Percentiles rank a stretch among this genome's conserved stretches.
These are phyloP conservation scores for Erigeron philadelphicus DNA, from an alignment of 140 eudicot species.

Conservation along the genomic window DNA sequence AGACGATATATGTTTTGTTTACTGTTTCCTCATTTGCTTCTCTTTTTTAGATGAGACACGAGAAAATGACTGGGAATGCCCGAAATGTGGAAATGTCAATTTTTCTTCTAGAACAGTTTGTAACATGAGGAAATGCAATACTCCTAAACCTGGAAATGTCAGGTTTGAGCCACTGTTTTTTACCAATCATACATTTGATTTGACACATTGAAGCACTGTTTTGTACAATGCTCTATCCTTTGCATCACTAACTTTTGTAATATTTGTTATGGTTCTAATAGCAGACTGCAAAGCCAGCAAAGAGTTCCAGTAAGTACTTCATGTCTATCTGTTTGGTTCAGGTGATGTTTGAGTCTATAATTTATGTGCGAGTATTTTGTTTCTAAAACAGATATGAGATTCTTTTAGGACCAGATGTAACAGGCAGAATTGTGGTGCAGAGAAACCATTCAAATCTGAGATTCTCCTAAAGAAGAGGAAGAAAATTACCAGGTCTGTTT, in stretches of 20 bases:
- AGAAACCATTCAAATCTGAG: slow-evolving; percentile 61
- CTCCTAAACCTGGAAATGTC: slow-evolving; percentile 83
- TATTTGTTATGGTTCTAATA: slow-evolving; percentile 10
- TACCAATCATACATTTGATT: neutral
- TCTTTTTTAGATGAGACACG: slow-evolving; percentile 59
- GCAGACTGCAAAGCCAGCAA: slow-evolving; percentile 56
- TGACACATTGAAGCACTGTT: slow-evolving; percentile 10
- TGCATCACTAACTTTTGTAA: neutral
- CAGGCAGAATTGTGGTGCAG: slow-evolving; percentile 88
- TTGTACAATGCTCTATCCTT: neutral
- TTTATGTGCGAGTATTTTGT: slow-evolving; percentile 17
- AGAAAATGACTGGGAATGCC: slow-evolving; percentile 92
- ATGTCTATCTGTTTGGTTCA: slow-evolving; percentile 6
- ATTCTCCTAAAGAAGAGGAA: slow-evolving; percentile 51
- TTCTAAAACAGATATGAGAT: slow-evolving; percentile 67
- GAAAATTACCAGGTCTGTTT: slow-evolving; percentile 75
- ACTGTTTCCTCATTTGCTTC: neutral
- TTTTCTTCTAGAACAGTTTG: slow-evolving; percentile 89
- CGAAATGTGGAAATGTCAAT: slow-evolving; percentile 91
- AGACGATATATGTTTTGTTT: neutral
- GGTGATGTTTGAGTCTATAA: neutral
- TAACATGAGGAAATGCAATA: slow-evolving; percentile 96
- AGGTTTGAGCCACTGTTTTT: slow-evolving; percentile 40
- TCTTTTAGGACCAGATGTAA: slow-evolving; percentile 88
- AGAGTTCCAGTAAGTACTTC: slow-evolving; percentile 65